Evolutionary conservation across 768 basidiomycete species (phyloP), one percentile per base, ranked within the genome.

Genomic region (Lentinus tigrinus): DNA sequence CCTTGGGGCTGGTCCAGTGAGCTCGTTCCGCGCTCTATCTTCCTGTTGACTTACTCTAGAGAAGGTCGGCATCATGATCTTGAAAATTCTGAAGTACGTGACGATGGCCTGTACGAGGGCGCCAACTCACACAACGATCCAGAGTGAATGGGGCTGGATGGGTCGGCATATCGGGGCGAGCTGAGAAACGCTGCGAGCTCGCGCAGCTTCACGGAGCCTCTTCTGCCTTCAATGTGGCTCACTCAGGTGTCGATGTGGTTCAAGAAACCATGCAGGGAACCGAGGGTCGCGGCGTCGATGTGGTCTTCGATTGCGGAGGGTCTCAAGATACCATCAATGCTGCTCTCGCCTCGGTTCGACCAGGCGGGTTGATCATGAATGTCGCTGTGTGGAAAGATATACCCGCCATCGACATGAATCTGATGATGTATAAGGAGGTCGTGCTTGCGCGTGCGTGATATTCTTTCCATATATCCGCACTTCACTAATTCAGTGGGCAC

Each of bases 301-400:
- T 79, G 40, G 76, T 70, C 5, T 78, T 79, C 56, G 80, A 81
- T 42, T 76, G 77, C 16, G 76, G 77, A 16, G 78, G 79, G 3
- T 60, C 72, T 3, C 75, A 77, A 62, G 65, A 68, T 11, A 69
- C 72, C 27, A 53, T 79, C 14, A 70, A 74, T 27, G 59, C 69
- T 10, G 74, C 72, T 16, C 61, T 81, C 8, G 43, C 48, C 5
- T 69, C 73, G 28, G 64, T 78, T 4, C 70, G 74, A 17, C 64
- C 73, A 0, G 63, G 75, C 31, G 78, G 80, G 17, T 72, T 67
- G 0, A 61, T 77, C 19, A 67, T 78, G 14, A 76, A 74, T 57
- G 67, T 80, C 17, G 76, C 77, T 1, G 53, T 76, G 13, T 80
- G 78, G 78, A 77, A 75, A 44, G 54, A 67, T 16, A 61, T 43